A percentile compares a stretch with the other conserved stretches of the same genome.
phyloP scores from a whole-genome alignment of 2,329 filamentous ascomycete species.

The Colletotrichum spaethianum region DNA sequence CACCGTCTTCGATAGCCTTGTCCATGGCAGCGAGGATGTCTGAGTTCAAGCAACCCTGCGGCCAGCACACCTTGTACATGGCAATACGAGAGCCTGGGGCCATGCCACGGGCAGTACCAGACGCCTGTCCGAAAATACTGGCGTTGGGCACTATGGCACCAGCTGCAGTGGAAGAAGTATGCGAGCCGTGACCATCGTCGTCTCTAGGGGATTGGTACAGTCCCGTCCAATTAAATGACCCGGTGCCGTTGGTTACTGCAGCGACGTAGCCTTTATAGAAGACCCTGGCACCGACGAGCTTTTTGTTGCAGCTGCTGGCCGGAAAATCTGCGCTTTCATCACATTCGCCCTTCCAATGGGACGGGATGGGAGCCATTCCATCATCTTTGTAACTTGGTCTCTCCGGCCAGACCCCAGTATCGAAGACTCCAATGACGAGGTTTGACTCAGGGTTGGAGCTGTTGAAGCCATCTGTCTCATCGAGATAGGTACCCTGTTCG shows the following conservation, averaged over 20 bases:
- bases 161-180: constrained; percentile 20
- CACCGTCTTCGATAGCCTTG: constrained; percentile 27
- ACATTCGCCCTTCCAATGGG: constrained; percentile 33
- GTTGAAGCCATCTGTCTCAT: background rate
- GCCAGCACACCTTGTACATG: constrained; percentile 35
- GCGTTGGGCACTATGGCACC: constrained; percentile 2
- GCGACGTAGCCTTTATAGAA: constrained; percentile 28
- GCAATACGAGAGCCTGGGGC: constrained; percentile 11
- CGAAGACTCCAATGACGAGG: constrained; percentile 36
- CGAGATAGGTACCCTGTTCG: background rate
- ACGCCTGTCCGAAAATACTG: constrained; percentile 25
- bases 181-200: constrained; percentile 23
- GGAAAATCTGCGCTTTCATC: constrained; percentile 29
- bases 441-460: constrained; percentile 23
- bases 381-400: constrained; percentile 38
- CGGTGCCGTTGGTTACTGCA: background rate
- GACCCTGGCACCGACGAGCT: constrained; percentile 37
- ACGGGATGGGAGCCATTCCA: constrained; percentile 26
- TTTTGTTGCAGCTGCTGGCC: constrained; percentile 34
- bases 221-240: constrained; percentile 23
- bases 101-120: constrained; percentile 28
- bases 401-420: constrained; percentile 40
- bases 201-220: constrained; percentile 14
- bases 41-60: constrained; percentile 2
- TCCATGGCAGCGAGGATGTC: constrained; percentile 29